Base-by-base conservation (phyloP, 192 early-diverging fungal genomes). In the Backusella macrospora region DNA sequence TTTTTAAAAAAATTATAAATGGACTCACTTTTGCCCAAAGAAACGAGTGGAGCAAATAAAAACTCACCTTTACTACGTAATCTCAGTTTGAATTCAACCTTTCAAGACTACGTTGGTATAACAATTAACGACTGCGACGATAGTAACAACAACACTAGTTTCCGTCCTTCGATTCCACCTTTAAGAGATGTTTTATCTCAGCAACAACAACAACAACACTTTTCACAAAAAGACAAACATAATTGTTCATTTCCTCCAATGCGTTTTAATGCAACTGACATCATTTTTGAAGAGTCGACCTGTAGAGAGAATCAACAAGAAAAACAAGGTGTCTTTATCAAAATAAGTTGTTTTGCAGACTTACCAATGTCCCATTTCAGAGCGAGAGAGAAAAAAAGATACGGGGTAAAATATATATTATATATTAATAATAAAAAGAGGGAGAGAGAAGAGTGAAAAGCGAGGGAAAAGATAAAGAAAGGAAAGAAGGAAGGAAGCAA, bases 61-160 rank as follows among this genome's bases (percentile, higher is more conserved):
- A 59, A 59, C 21, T 66, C 62, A 5, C 26, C 65, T 43, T 43
- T 21, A 13, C 40, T 21, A 23, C n/a, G 9, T 15, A 66, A 38
- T 43, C 16, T 40, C 9, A 39, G 18, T 21, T 18, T 21, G 23
- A 38, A 10, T 43, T 40, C 37, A n/a, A 38, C 37, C 40, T 29
- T 29, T 52, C 78, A 80, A 52, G 78, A 80, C 45, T 80, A 80
- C 52, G 72, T 80, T 69, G 78, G 78, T 6, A 80, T 80, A 8
- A 80, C 78, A 6, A 80, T 80, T 29, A 72, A 63, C 59, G 78
- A 80, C 37, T 62, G 73, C 23, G 23, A 68, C 13, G 18, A 39
- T 43, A 68, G 43, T 46, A 68, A 10, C 1, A 47, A 1, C 1
- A 47, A 3, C 46, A 47, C 46, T 16, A 26, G 63, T 14, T 34